Base-by-base conservation (phyloP, 805 yeast species). In the Metschnikowia sp. region DNA sequence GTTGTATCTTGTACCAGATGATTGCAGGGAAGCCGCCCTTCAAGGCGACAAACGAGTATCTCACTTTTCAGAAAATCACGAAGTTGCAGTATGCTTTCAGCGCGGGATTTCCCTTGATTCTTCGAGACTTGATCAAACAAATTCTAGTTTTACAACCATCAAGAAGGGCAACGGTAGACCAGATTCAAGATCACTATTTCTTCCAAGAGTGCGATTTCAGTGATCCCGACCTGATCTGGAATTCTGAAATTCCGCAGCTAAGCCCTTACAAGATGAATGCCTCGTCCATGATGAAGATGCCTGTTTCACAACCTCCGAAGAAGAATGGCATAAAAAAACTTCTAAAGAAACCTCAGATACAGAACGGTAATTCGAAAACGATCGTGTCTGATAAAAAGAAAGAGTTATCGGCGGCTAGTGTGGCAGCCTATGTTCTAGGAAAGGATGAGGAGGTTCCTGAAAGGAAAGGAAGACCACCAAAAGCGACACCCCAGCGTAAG, bases 11-110 rank as follows among this genome's bases (percentile, higher is more conserved):
- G 9, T 80, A 78, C 55, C 85, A 80, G 56, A 77, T 80, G 83
- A 77, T 80, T 51, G 83, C 83, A 0, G 85, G 85, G 4, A 79
- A 77, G 47, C 88, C 89, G 0, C 95, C 96, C 4, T 87, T 87
- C 64, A 86, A 86, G 60, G 95, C 91, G 2, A 76, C 89, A 0
- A 87, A 86, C 60, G 96, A 87, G 60, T 87, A 86, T 58, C 66
- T 84, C 48, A 87, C 92, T 0, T 87, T 87, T 62, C 95, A 87
- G 61, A 87, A 87, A 60, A 85, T 87, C 49, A 81, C 87, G 57
- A 86, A 87, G 62, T 72, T 84, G 41, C 92, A 87, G 58, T 87
- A 76, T 65, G 94, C 95, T 2, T 87, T 48, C 57, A 78, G 61
- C 78, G 83, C 66, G 72, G 82, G 70, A 54, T 83, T 50, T 83